A percentile compares a stretch with the other conserved stretches of the same genome.
These are phyloP conservation scores for Mucor ambiguus DNA, from an alignment of 371 early-diverging fungal species.

Conservation along the genomic window DNA sequence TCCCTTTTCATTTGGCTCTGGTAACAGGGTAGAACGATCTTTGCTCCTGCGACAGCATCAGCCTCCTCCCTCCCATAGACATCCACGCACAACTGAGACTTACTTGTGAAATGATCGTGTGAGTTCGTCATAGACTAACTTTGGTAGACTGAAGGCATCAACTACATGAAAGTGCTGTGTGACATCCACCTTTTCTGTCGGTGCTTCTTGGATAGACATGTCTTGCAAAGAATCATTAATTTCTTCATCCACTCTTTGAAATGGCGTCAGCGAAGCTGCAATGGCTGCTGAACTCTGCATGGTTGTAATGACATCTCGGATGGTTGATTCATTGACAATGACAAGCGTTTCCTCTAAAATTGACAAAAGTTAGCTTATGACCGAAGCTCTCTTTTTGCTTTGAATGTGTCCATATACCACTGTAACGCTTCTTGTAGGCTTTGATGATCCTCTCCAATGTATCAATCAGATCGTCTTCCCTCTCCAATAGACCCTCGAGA, in stretches of 20 bases:
- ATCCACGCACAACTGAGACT: neutral
- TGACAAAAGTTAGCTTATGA: neutral
- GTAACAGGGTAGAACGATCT: conserved; percentile 48
- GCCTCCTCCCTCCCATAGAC: neutral
- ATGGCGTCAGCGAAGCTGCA: conserved; percentile 27
- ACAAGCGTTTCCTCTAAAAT: conserved; percentile 22
- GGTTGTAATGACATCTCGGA: conserved; percentile 28
- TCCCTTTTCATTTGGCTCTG: conserved; percentile 65
- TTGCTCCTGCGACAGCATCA: conserved; percentile 21
- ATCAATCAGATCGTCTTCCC: conserved; percentile 41
- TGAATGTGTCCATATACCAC: conserved; percentile 26
- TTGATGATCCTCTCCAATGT: conserved; percentile 67
- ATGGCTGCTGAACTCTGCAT: conserved; percentile 33
- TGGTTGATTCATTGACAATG: conserved; percentile 38
- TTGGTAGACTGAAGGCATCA: conserved; percentile 74
- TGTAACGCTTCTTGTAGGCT: conserved; percentile 55
- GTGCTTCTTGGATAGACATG: conserved; percentile 35
- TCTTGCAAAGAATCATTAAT: conserved; percentile 35
- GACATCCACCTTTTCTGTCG: conserved; percentile 49
- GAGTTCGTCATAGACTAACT: conserved; percentile 66
- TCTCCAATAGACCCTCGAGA: conserved; percentile 50
- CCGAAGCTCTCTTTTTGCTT: neutral
- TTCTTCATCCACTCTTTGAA: conserved; percentile 25
- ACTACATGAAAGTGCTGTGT: conserved; percentile 71
- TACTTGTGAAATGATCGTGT: conserved; percentile 65